phyloP scores from a whole-genome alignment of 768 basidiomycete genomes.

The Basidioascus undulatus region DNA sequence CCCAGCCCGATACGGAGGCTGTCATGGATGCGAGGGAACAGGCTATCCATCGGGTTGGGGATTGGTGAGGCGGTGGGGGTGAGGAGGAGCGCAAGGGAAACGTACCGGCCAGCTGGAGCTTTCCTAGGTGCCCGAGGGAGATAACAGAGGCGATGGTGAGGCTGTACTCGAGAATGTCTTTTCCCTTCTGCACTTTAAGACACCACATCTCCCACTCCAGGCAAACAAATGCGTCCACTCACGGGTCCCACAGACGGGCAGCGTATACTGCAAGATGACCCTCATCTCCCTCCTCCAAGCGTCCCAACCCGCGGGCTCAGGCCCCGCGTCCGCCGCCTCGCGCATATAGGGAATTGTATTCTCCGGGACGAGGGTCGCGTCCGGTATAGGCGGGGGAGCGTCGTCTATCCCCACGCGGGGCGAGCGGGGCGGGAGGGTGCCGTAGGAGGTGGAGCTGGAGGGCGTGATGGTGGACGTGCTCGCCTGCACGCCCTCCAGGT shows the following conservation, averaged over 20 bases:
- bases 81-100: constrained; percentile 16
- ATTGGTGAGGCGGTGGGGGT: neutral
- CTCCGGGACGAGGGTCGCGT: neutral
- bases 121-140: constrained; percentile 74
- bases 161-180: constrained; percentile 56
- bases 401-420: neutral
- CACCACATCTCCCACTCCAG: too few relatives aligned
- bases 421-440: neutral
- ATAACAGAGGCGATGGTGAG: constrained; percentile 63
- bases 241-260: constrained; percentile 11
- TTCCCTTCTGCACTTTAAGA: too few relatives aligned
- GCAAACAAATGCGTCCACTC: too few relatives aligned
- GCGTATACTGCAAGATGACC: constrained; percentile 7
- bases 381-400: neutral
- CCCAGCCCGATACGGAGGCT: constrained; percentile 36
- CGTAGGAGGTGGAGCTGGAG: neutral
- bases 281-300: constrained; percentile 1
- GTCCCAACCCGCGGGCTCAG: neutral
- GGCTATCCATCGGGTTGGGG: neutral
- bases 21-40: constrained; percentile 18
- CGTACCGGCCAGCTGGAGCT: constrained; percentile 63
- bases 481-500: neutral
- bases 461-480: neutral
- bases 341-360: neutral
- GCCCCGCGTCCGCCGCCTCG: constrained; percentile 1